phyloP scores from a whole-genome alignment of 176 grass and related monocot genomes.

The Bonia amplexicaulis region DNA sequence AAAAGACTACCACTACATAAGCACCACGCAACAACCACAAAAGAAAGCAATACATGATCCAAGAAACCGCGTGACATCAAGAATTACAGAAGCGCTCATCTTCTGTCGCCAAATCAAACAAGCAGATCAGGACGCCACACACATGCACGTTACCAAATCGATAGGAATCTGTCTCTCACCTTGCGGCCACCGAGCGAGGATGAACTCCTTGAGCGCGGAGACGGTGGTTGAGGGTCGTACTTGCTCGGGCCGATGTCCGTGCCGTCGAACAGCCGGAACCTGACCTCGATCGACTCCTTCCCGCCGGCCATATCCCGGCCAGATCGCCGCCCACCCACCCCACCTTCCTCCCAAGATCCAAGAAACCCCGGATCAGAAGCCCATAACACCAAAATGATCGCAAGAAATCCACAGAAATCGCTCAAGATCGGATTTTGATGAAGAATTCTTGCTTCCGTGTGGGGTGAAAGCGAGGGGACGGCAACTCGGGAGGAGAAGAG shows the following conservation, averaged over 20 bases:
- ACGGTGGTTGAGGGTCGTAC: conserved; percentile 76
- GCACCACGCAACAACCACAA: neutral
- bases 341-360: conserved; percentile 24
- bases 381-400: conserved; percentile 19
- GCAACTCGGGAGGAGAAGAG: conserved; percentile 21
- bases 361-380: conserved; percentile 37
- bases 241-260: conserved; percentile 86
- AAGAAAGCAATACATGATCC: conserved; percentile 4
- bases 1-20: neutral
- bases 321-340: conserved; percentile 30
- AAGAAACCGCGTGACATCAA: conserved; percentile 10
- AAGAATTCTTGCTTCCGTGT: conserved; percentile 50
- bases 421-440: conserved; percentile 32
- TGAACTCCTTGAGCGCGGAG: conserved; percentile 78
- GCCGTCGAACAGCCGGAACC: conserved; percentile 80
- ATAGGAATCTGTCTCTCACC: conserved; percentile 45
- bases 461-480: conserved; percentile 47
- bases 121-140: conserved; percentile 1
- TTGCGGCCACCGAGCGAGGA: conserved; percentile 85
- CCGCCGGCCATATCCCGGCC: conserved; percentile 41
- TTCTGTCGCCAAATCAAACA: neutral
- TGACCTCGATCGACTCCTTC: conserved; percentile 76
- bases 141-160: neutral
- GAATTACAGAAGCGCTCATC: neutral
- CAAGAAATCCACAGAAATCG: conserved; percentile 16